Evolutionary conservation across 305 asterid species (phyloP).

Genomic region (Ilex paraguariensis): DNA sequence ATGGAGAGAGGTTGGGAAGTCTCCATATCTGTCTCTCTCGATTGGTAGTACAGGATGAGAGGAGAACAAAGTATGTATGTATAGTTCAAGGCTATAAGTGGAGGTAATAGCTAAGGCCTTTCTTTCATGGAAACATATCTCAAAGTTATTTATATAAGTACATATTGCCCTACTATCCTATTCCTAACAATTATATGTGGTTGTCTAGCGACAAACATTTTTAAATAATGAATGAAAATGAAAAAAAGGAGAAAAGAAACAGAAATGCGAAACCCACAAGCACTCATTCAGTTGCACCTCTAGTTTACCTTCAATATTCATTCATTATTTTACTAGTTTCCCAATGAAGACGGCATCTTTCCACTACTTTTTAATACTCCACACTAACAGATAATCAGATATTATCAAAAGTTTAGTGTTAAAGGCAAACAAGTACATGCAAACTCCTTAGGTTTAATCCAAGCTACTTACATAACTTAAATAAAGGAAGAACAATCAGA

Average conservation of each 20-base stretch:
- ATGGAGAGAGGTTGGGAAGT: slow-evolving; percentile 39
- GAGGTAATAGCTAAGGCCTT: neutral
- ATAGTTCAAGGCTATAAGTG: neutral
- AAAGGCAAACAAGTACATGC: too few relatives aligned
- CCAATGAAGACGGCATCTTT: slow-evolving; percentile 5
- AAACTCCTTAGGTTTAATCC: neutral
- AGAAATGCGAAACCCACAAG: slow-evolving; percentile 39
- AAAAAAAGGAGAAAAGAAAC: slow-evolving; percentile 6
- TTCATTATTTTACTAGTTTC: neutral
- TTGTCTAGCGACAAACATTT: slow-evolving; percentile 44
- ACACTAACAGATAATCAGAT: neutral
- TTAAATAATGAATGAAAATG: slow-evolving; percentile 37
- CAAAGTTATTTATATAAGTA: neutral
- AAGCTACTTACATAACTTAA: neutral
- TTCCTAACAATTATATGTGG: slow-evolving; percentile 46
- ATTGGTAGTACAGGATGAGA: neutral
- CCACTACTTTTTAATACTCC: neutral
- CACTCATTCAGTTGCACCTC: slow-evolving; percentile 16
- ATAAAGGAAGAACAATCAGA: slow-evolving; percentile 2
- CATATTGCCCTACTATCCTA: slow-evolving; percentile 12
- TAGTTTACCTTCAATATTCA: too few relatives aligned
- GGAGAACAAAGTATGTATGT: neutral
- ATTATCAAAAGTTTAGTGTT: too few relatives aligned
- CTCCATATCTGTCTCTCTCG: slow-evolving; percentile 30
- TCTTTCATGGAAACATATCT: neutral